These are phyloP conservation scores for Ceratocystis harringtonii DNA, from an alignment of 2,329 filamentous ascomycete species.

Conservation along the genomic window DNA sequence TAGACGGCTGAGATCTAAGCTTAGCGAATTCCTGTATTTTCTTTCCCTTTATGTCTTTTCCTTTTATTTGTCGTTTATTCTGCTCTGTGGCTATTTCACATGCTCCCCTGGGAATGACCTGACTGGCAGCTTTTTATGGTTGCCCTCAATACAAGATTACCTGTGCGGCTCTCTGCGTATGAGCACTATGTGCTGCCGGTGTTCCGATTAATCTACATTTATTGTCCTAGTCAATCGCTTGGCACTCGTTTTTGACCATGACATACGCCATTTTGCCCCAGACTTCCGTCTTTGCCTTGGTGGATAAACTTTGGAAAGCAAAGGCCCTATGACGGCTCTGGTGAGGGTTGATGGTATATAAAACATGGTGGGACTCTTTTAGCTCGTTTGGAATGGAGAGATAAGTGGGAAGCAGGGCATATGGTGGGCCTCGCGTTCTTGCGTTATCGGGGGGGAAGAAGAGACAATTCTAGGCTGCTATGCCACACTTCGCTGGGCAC, in stretches of 20 bases:
- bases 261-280: conserved; percentile 2
- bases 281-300: not conserved
- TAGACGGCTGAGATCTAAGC: not conserved
- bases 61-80: no score
- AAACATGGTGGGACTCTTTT: not conserved
- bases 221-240: not conserved
- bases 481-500: no score
- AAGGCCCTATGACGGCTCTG: not conserved
- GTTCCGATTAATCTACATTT: not conserved
- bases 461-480: no score
- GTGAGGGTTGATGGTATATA: not conserved
- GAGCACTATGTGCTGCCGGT: no score
- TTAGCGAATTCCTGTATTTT: not conserved
- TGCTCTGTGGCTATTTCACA: no score
- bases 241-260: not conserved
- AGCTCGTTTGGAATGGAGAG: not conserved
- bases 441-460: not conserved
- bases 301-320: not conserved
- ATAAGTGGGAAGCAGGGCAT: not conserved
- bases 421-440: not conserved
- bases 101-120: no score
- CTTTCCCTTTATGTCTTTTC: not conserved
- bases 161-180: no score
- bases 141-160: no score
- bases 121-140: no score